Percentiles rank a stretch among this genome's conserved stretches.
These are phyloP conservation scores for Coemansia sp. DNA, from an alignment of 192 early-diverging fungal species.

Conservation along the genomic window DNA sequence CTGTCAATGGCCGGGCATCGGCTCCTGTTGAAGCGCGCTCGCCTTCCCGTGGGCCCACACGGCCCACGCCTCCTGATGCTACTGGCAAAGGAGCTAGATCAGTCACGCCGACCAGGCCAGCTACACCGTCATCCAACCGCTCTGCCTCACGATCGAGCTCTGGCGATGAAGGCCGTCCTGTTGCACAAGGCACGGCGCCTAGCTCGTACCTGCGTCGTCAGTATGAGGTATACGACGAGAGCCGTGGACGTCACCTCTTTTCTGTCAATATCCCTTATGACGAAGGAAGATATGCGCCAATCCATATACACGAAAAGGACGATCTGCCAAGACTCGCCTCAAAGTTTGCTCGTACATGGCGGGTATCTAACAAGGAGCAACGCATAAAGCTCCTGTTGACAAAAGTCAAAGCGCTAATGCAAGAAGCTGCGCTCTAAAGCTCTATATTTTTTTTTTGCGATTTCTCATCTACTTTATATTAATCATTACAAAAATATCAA, in stretches of 20 bases:
- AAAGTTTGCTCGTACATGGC: conserved; percentile 51
- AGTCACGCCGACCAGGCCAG: conserved; percentile 27
- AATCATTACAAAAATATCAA: neutral
- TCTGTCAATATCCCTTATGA: conserved; percentile 49
- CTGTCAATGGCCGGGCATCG: neutral
- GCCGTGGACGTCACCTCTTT: conserved; percentile 47
- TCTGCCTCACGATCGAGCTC: conserved; percentile 40
- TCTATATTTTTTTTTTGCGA: conserved; percentile 4
- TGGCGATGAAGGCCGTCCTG: conserved; percentile 20
- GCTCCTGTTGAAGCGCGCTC: conserved; percentile 7
- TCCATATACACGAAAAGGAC: conserved; percentile 52
- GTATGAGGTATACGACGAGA: conserved; percentile 48
- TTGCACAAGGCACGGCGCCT: conserved; percentile 5
- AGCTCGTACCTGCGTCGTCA: conserved; percentile 41
- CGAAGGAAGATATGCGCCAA: conserved; percentile 41
- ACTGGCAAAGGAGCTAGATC: conserved; percentile 4
- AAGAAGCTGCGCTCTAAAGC: conserved; percentile 28
- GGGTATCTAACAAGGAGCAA: conserved; percentile 48
- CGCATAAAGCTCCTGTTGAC: conserved; percentile 44
- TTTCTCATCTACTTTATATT: neutral
- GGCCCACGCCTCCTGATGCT: neutral
- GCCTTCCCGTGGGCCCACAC: neutral
- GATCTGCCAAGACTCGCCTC: conserved; percentile 42
- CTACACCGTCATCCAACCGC: conserved; percentile 3
- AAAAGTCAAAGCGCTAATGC: conserved; percentile 43